Evolutionary conservation across 2,329 filamentous ascomycete genomes (phyloP).

Genomic region (Clarireedia monteithiana): DNA sequence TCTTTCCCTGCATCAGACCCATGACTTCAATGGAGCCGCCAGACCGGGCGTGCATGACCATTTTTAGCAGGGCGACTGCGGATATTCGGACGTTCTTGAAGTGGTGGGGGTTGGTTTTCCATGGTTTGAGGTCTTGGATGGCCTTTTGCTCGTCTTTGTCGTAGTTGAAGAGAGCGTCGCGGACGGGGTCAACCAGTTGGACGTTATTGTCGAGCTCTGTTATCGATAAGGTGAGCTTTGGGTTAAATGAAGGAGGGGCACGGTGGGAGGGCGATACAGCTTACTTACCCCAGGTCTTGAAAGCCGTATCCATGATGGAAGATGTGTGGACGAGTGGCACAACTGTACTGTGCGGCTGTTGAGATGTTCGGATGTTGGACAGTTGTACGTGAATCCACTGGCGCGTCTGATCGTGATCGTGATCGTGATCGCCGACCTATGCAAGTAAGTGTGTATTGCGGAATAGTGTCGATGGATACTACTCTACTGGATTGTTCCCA

Average conservation of each 20-base stretch:
- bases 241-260: background rate
- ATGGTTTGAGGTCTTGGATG: slow-evolving; percentile 59
- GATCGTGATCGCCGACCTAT: background rate
- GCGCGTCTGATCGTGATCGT: background rate
- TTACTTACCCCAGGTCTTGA: slow-evolving; percentile 52
- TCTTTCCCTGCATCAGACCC: slow-evolving; percentile 96
- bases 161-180: slow-evolving; percentile 89
- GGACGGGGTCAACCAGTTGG: slow-evolving; percentile 73
- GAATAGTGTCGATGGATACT: background rate
- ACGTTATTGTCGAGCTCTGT: slow-evolving; percentile 83
- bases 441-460: background rate
- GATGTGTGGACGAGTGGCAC: too few species aligned
- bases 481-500: background rate
- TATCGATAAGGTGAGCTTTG: slow-evolving; percentile 24
- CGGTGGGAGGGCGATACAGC: background rate
- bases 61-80: slow-evolving; percentile 89
- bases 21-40: slow-evolving; percentile 91
- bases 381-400: too few species aligned
- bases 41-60: slow-evolving; percentile 98
- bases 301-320: slow-evolving; percentile 43
- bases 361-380: too few species aligned
- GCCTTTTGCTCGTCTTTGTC: slow-evolving; percentile 60
- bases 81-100: slow-evolving; percentile 94
- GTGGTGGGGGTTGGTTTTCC: slow-evolving; percentile 71
- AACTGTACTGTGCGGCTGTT: too few species aligned